Evolutionary conservation across 805 yeast genomes (phyloP), one percentile per base, ranked within the genome.

Genomic region (Candida alai): DNA sequence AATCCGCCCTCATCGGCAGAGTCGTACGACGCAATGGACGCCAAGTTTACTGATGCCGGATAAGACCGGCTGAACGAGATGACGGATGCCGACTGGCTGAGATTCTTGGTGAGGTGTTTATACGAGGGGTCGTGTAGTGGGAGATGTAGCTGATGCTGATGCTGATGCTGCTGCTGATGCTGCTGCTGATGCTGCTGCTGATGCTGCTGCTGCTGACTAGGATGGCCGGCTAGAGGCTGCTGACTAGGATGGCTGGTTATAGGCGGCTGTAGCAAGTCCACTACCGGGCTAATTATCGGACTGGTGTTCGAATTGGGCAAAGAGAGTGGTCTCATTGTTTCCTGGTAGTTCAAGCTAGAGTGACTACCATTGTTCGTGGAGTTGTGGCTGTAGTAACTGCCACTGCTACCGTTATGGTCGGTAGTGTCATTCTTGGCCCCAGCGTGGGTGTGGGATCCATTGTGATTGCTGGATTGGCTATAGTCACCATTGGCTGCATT

Each of bases 31-130:
- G 78, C 74, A 37, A 74, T 73, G 19, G 74, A 65, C n/a, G 78
- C 71, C 34, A 78, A 56, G 47, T 76, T 76, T 21, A 73, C 62
- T 6, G 76, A 65, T 3, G 79, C 68, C 10, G 69, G 74, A 38
- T 70, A 68, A 7, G 80, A 74, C 38, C 56, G 58, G 10, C 22
- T 18, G 13, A 15, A 13, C 13, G 52, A 43, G 39, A 47, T 48
- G 12, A 46, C 28, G 9, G 36, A 8, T 12, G 24, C 27, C 17
- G 37, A 28, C 21, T 30, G 43, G 19, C 36, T 38, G n/a, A 43
- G 30, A 29, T 40, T 43, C 19, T 32, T 34, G 26, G 40, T 35
- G 19, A 39, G 32, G 17, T 35, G 29, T 23, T 34, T 39, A 20
- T 35, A 29, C 24, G 40, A 14, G n/a, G n/a, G n/a, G n/a, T n/a